Evolutionary conservation across 306 rosid genomes (phyloP).

Genomic region (Sesbania bispinosa): DNA sequence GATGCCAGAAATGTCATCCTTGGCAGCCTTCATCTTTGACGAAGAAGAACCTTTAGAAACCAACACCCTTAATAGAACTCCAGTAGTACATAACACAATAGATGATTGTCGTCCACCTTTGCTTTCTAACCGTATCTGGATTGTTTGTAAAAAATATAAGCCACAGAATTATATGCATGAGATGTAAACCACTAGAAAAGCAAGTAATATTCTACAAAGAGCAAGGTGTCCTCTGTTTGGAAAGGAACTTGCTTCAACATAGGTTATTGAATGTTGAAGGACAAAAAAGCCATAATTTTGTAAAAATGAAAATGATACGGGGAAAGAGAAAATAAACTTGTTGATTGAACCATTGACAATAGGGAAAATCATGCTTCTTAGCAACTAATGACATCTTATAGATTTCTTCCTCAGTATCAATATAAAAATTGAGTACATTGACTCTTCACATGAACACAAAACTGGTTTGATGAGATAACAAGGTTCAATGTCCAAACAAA

Average conservation of each 20-base stretch:
- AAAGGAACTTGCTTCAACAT: no score
- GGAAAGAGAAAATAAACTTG: background rate
- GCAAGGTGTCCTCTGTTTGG: background rate
- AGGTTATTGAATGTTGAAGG: no score
- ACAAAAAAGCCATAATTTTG: background rate
- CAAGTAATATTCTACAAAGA: slow-evolving; percentile 8
- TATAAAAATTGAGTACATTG: background rate
- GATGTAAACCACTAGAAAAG: slow-evolving; percentile 14
- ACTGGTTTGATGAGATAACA: background rate
- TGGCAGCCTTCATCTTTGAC: no score
- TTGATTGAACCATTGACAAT: background rate
- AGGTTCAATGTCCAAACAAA: background rate
- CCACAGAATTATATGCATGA: background rate
- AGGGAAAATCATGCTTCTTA: background rate
- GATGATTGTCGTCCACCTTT: slow-evolving; percentile 84
- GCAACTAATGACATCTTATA: background rate
- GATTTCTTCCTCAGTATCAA: background rate
- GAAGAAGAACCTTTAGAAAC: slow-evolving; percentile 44
- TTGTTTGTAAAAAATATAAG: slow-evolving; percentile 18
- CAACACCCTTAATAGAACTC: slow-evolving; percentile 76
- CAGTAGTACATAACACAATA: slow-evolving; percentile 85
- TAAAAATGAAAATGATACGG: background rate
- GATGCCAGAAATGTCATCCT: slow-evolving; percentile 45
- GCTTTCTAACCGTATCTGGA: slow-evolving; percentile 88
- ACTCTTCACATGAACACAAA: background rate